These are phyloP conservation scores for Nephromyces sp. DNA, from an alignment of 169 alveolate genomes.

Conservation along the genomic window DNA sequence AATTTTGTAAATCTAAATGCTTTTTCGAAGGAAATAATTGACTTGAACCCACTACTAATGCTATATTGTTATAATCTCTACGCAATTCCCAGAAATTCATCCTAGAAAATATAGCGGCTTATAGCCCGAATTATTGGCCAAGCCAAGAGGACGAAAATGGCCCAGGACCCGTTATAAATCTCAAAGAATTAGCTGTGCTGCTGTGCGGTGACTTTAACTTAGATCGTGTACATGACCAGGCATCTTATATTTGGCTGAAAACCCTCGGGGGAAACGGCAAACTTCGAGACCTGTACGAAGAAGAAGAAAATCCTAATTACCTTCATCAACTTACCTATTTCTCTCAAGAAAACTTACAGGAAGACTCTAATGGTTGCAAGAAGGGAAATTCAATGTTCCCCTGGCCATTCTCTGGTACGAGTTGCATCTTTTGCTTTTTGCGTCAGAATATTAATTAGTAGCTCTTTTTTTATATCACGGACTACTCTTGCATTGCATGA, in stretches of 20 bases:
- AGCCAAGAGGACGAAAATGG: not conserved
- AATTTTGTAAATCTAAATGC: too few relatives aligned
- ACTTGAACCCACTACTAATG: too few relatives aligned
- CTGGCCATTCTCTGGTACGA: conserved; percentile 30
- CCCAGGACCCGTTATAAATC: not conserved
- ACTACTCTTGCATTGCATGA: too few relatives aligned
- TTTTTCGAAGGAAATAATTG: too few relatives aligned
- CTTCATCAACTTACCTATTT: not conserved
- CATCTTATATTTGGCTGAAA: conserved; percentile 1
- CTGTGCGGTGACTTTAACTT: conserved; percentile 29
- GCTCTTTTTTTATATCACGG: too few relatives aligned
- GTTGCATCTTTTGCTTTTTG: too few relatives aligned
- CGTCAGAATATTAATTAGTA: too few relatives aligned
- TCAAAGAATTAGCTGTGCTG: conserved; percentile 7
- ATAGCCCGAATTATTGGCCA: not conserved
- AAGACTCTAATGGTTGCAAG: too few relatives aligned
- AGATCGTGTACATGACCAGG: conserved; percentile 8
- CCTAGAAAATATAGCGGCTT: not conserved
- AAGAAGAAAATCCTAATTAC: conserved; percentile 18
- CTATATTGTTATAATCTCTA: too few relatives aligned
- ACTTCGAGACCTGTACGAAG: conserved; percentile 13
- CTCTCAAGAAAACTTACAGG: conserved; percentile 9
- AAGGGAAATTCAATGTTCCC: conserved; percentile 30
- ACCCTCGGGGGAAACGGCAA: conserved; percentile 15
- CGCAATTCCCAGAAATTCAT: not conserved